Conservation (phyloP, 768 basidiomycete genomes). For the Paxillus ammoniavirescens region DNA sequence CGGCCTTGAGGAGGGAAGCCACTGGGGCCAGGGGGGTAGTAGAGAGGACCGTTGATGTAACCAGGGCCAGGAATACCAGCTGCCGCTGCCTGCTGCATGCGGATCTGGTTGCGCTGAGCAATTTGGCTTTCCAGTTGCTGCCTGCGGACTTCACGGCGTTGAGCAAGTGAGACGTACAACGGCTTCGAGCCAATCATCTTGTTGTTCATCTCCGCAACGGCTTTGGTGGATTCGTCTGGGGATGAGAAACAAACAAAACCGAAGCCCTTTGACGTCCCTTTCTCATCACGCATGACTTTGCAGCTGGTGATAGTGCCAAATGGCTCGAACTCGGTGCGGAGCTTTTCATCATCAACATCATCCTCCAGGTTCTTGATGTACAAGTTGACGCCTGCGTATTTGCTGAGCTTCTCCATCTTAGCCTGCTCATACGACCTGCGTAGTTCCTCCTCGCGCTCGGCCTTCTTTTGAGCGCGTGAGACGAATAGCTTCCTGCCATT, state of each 20-base stretch:
- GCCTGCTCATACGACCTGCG: conserved; percentile 92
- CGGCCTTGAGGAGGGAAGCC: conserved; percentile 72
- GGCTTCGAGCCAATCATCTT: conserved; percentile 99
- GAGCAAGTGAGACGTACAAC: conserved; percentile 96
- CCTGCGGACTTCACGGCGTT: conserved; percentile 95
- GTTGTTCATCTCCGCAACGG: conserved; percentile 99
- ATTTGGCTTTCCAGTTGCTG: conserved; percentile 99
- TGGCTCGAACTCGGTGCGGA: conserved; percentile 93
- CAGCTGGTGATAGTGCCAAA: conserved; percentile 97
- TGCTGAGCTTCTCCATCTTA: conserved; percentile 96
- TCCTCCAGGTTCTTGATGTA: conserved; percentile 99
- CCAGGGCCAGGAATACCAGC: conserved; percentile 67
- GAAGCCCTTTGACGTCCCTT: conserved; percentile 90
- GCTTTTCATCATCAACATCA: conserved; percentile 95
- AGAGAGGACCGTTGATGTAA: conserved; percentile 51
- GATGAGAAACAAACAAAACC: conserved; percentile 99
- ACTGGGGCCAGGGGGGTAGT: conserved; percentile 71
- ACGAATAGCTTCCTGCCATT: conserved; percentile 92
- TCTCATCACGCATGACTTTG: conserved; percentile 99
- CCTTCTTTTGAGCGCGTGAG: conserved; percentile 96
- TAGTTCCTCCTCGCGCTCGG: conserved; percentile 96
- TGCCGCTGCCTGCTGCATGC: conserved; percentile 93
- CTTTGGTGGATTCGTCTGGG: conserved; percentile 98
- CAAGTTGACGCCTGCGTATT: conserved; percentile 98
- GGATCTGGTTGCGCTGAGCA: conserved; percentile 92